Base-by-base conservation (phyloP, 1,284 basidiomycete species). In the Heliocybe sulcata region DNA sequence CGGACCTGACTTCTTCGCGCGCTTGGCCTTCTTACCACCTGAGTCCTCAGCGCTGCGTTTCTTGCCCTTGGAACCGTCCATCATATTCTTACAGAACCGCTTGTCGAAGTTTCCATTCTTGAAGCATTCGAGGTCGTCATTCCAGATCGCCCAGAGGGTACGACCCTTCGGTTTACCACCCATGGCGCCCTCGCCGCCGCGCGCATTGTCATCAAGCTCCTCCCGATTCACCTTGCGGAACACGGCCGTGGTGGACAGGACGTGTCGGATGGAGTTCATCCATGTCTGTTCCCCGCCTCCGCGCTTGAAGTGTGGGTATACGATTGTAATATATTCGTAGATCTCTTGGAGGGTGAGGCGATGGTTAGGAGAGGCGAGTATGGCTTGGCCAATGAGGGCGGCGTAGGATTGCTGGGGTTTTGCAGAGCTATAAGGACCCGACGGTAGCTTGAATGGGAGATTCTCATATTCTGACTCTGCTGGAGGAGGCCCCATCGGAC, bases 311-410 rank as follows among this genome's bases (percentile, higher is more conserved):
- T 87, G 87, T 0, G 96, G 94, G 69, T 94, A 95, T 3, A 92
- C 92, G 38, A 90, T 91, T 57, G 91, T 92, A 64, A 99, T 96
- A 80, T 86, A 99, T 64, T 91, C 86, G 66, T 98, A 98, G 59
- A 99, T 96, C 67, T 98, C 94, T 64, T 95, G 92, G 23, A 98
- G 77, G 0, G 93, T 94, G 31, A 98, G 81, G 35, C 90, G 86
- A 61, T 92, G 89, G 35, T 88, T 82, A 0, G 84, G 81, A 1
- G 92, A 93, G 12, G 91, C 88, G 55, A 95, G 77, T 58, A 98
- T 87, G 6, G 96, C 96, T 63, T 95, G 94, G 3, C 96, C 96
- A 59, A 99, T 94, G 53, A 98, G 82, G 3, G 94, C 95, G 2
- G 96, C 95, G 65, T 98, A 98, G 1, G 94, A 94, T 27, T 83